Base-by-base conservation (phyloP, 306 rosid species). In the Prunus armeniaca region DNA sequence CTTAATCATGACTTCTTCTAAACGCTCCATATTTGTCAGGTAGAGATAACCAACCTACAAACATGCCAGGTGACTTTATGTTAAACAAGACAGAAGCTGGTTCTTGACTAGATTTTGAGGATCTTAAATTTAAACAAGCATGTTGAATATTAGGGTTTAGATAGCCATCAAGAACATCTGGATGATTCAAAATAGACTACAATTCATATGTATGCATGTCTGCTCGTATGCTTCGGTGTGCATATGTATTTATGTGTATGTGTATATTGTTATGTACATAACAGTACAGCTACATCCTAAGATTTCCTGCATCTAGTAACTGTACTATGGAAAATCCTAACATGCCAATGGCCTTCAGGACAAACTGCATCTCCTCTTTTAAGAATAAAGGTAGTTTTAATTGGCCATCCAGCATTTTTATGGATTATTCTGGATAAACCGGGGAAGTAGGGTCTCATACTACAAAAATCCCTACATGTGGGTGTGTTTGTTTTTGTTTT, bases 1-100 rank as follows among this genome's bases (percentile, higher is more conserved):
- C 85, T 90, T 87, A 71, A 73, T 4, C 96, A 92, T 90, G 78
- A 92, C 72, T 83, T 92, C 86, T 83, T 94, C 96, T 90, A 95
- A 85, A 54, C 97, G 96, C 46, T 80, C 83, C 68, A 84, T 81
- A 76, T 92, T 86, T 72, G 89, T 90, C 83, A 95, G 83, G 79
- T 92, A 95, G 67, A 92, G 95, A 87, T 85, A 88, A 50, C 96
- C 98, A 74, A 95, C 73, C 98, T 95, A 80, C 79, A 79, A 82
- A 78, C 11, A 65, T 24, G 34, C 38, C 38, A 65, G 52, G n/a
- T 70, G 51, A 55, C 52, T n/a, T 88, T 45, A 80, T 82, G 82
- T 65, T 43, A 78, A 38, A 78, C 30, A 70, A 73, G 30, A 55
- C 61, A 66, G 77, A 75, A 75, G 58, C 78, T 64, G 67, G 15